phyloP scores from a whole-genome alignment of 495 filamentous ascomycete species.

The Neurospora sp. region DNA sequence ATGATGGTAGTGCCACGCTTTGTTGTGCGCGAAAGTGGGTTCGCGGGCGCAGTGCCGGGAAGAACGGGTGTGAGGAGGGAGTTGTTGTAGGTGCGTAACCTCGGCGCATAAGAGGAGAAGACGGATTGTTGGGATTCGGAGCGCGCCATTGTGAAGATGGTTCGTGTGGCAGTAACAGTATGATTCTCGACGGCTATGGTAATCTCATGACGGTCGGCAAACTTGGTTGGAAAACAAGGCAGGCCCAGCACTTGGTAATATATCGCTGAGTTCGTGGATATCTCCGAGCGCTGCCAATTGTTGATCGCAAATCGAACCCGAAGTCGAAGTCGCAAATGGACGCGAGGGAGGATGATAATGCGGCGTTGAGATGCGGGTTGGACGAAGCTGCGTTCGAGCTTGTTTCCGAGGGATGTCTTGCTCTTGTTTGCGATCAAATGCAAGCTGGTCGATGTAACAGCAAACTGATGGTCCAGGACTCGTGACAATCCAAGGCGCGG shows the following conservation, averaged over 20 bases:
- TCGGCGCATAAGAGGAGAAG: slow-evolving; percentile 82
- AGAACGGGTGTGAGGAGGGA: slow-evolving; percentile 84
- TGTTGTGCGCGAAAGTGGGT: slow-evolving; percentile 70
- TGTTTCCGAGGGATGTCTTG: background rate
- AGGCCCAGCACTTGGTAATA: background rate
- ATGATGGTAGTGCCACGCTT: slow-evolving; percentile 94
- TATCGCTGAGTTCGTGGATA: background rate
- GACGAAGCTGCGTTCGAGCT: background rate
- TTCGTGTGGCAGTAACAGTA: background rate
- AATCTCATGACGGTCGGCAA: slow-evolving; percentile 3
- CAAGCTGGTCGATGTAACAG: background rate
- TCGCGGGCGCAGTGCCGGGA: slow-evolving; percentile 50
- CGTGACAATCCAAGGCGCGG: background rate
- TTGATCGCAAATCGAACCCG: background rate
- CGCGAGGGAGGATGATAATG: background rate
- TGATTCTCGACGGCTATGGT: slow-evolving; percentile 4
- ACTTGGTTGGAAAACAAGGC: background rate
- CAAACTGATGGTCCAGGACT: background rate
- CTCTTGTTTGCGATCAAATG: background rate
- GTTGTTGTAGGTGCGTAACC: slow-evolving; percentile 84
- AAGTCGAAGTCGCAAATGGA: background rate
- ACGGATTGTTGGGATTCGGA: slow-evolving; percentile 62
- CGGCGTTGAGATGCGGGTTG: background rate
- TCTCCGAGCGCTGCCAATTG: background rate
- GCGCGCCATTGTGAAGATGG: slow-evolving; percentile 27